Conservation (phyloP, 1,284 basidiomycete genomes). For the Pterulicium gracile region DNA sequence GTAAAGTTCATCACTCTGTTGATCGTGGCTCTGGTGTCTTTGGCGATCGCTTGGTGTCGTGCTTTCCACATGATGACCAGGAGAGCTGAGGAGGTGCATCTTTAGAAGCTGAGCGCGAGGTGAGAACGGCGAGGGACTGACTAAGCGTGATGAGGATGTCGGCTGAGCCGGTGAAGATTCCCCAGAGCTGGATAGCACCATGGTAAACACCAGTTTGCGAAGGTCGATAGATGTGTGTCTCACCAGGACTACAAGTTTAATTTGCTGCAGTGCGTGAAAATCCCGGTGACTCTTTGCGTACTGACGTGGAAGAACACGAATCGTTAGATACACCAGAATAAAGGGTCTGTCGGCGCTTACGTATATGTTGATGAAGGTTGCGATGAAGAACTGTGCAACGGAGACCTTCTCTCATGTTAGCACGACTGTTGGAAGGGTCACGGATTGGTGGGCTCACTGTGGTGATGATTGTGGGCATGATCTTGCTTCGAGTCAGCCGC, state of each 20-base stretch:
- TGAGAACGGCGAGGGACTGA: neutral
- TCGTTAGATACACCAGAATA: no score
- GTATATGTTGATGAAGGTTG: neutral
- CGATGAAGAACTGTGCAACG: neutral
- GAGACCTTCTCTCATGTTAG: neutral
- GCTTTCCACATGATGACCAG: neutral
- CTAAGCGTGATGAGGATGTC: neutral
- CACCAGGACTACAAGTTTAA: no score
- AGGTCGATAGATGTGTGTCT: no score
- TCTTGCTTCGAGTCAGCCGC: neutral
- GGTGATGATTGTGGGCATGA: neutral
- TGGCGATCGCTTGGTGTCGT: neutral
- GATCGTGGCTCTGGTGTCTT: neutral
- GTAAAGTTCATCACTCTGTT: neutral
- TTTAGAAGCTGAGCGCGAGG: no score
- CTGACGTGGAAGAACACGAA: no score
- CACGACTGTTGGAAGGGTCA: no score
- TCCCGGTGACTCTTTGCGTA: no score
- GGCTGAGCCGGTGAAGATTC: neutral
- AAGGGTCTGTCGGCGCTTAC: no score
- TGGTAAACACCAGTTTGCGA: no score
- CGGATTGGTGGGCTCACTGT: no score
- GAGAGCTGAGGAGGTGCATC: neutral
- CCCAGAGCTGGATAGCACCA: no score
- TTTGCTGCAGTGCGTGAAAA: no score